Evolutionary conservation across 2,329 filamentous ascomycete species (phyloP).

Genomic region (Fusarium sp.): DNA sequence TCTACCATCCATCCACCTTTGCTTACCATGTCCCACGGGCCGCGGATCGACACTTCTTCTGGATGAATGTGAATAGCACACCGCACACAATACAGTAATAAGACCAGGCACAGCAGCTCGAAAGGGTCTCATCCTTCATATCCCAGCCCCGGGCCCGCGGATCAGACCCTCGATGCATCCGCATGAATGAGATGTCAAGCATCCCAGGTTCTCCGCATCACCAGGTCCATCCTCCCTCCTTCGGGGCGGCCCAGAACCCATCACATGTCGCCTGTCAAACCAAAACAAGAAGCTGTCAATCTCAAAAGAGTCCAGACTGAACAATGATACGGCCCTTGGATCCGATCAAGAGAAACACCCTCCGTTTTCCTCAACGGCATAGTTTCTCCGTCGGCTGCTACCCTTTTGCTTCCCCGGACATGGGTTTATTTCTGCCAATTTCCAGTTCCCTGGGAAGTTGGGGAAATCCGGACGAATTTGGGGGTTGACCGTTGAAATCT

Average conservation of each 20-base stretch:
- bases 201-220: slow-evolving; percentile 42
- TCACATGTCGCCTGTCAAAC: slow-evolving; percentile 39
- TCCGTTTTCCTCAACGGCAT: slow-evolving; percentile 18
- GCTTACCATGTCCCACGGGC: slow-evolving; percentile 13
- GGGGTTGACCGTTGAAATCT: slow-evolving; percentile 11
- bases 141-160: slow-evolving; percentile 26
- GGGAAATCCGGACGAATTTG: slow-evolving; percentile 37
- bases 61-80: slow-evolving; percentile 1
- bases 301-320: slow-evolving; percentile 1
- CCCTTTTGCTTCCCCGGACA: slow-evolving; percentile 23
- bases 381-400: slow-evolving; percentile 41
- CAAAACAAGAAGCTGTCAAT: slow-evolving; percentile 32
- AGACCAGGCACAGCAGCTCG: slow-evolving; percentile 17
- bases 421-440: slow-evolving; percentile 16
- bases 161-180: slow-evolving; percentile 37
- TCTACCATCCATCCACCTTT: slow-evolving; percentile 15
- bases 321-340: slow-evolving; percentile 34
- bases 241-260: slow-evolving; percentile 7
- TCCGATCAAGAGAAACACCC: slow-evolving; percentile 28
- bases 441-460: slow-evolving; percentile 32
- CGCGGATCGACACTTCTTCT: slow-evolving; percentile 32
- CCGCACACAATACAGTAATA: background rate
- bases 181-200: slow-evolving; percentile 32
- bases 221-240: slow-evolving; percentile 20
- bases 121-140: background rate